phyloP scores from a whole-genome alignment of 1,284 basidiomycete genomes.

The Malassezia nana region DNA sequence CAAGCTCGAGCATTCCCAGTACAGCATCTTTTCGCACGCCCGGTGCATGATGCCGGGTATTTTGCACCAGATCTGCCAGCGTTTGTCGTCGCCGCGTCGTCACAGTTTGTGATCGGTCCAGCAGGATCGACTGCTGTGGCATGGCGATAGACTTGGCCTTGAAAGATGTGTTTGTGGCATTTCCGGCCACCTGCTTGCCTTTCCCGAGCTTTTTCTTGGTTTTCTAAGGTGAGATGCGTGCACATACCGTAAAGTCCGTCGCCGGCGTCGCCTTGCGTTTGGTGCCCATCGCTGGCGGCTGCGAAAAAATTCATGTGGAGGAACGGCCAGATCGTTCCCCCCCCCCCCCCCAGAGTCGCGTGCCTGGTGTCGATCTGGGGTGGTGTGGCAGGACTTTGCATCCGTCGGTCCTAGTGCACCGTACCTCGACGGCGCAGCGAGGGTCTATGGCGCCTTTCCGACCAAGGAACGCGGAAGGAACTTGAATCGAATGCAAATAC shows the following conservation, averaged over 20 bases:
- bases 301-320: background rate
- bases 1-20: constrained; percentile 68
- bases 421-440: no score
- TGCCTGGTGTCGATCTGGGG: no score
- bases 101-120: constrained; percentile 27
- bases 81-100: constrained; percentile 55
- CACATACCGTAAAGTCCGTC: constrained; percentile 7
- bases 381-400: no score
- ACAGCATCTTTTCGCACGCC: constrained; percentile 70
- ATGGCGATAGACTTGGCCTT: constrained; percentile 58
- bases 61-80: constrained; percentile 66
- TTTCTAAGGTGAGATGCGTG: constrained; percentile 59
- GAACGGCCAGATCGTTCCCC: no score
- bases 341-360: no score
- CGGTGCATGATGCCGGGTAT: constrained; percentile 73
- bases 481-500: no score
- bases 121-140: constrained; percentile 36
- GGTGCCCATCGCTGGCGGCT: constrained; percentile 1
- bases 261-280: constrained; percentile 8
- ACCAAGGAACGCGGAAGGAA: no score
- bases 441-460: no score
- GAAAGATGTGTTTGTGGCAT: constrained; percentile 89
- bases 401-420: no score
- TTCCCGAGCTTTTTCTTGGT: constrained; percentile 91
- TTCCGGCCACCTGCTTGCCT: constrained; percentile 69